Evolutionary conservation across 306 rosid species (phyloP).

Genomic region (Dalbergia oliveri): DNA sequence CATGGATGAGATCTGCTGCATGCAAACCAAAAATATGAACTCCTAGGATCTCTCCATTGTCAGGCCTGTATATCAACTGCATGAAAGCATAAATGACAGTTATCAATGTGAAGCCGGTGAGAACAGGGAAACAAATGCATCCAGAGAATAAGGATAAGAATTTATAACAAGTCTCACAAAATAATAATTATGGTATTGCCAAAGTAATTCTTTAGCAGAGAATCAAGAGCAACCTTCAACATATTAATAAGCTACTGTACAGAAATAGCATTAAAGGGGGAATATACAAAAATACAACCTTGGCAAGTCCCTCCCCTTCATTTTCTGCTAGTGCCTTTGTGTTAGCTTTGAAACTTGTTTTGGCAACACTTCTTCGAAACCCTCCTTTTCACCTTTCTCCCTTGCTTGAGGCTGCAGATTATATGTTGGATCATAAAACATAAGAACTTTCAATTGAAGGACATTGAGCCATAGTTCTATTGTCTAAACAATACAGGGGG

Average conservation of each 20-base stretch:
- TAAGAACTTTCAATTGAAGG: slow-evolving; percentile 27
- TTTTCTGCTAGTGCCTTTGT: slow-evolving; percentile 98
- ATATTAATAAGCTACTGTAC: neutral
- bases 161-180: slow-evolving; percentile 11
- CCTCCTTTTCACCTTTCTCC: slow-evolving; percentile 84
- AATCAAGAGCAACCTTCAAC: slow-evolving; percentile 14
- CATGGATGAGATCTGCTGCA: slow-evolving; percentile 99
- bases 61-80: slow-evolving; percentile 99
- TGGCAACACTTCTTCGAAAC: slow-evolving; percentile 88
- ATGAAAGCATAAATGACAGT: slow-evolving; percentile 46
- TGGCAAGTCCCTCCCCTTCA: slow-evolving; percentile 98
- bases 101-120: slow-evolving; percentile 19
- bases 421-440: slow-evolving; percentile 37
- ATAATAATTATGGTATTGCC: slow-evolving; percentile 10
- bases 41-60: slow-evolving; percentile 95
- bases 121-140: slow-evolving; percentile 27
- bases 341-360: slow-evolving; percentile 98
- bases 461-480: slow-evolving; percentile 11
- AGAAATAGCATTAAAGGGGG: slow-evolving; percentile 28
- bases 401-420: slow-evolving; percentile 93
- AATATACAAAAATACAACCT: slow-evolving; percentile 60
- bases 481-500: slow-evolving; percentile 2
- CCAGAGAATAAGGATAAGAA: slow-evolving; percentile 18
- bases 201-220: neutral
- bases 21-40: slow-evolving; percentile 98